Percentiles rank a stretch among this genome's conserved stretches.
Conservation (phyloP, 1,284 basidiomycete genomes). For the Porodaedalea pini region DNA sequence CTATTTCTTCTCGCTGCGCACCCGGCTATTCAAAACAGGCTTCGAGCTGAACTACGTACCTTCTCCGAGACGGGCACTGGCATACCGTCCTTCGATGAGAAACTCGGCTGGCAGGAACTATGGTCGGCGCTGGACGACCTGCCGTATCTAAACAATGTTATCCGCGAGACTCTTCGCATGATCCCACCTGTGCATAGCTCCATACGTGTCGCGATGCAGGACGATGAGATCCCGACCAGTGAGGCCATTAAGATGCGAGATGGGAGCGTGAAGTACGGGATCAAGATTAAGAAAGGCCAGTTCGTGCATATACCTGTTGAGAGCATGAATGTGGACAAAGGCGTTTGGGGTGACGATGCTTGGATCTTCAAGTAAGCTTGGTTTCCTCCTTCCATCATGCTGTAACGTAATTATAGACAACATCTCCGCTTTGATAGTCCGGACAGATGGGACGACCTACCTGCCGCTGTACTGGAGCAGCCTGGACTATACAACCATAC, state of each 20-base stretch:
- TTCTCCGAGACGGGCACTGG: slow-evolving; percentile 35
- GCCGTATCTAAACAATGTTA: slow-evolving; percentile 75
- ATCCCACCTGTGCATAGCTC: slow-evolving; percentile 80
- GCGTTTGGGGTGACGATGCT: slow-evolving; percentile 71
- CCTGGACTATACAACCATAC: slow-evolving; percentile 71
- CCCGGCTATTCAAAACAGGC: slow-evolving; percentile 56
- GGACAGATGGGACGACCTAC: slow-evolving; percentile 73
- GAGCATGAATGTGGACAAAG: slow-evolving; percentile 70
- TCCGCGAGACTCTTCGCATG: slow-evolving; percentile 68
- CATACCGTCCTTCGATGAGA: slow-evolving; percentile 41
- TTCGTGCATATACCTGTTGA: slow-evolving; percentile 75
- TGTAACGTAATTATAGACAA: neutral
- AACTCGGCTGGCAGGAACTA: slow-evolving; percentile 28
- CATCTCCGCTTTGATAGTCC: slow-evolving; percentile 43
- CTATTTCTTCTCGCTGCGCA: slow-evolving; percentile 65
- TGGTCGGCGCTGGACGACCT: slow-evolving; percentile 54
- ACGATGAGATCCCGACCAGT: slow-evolving; percentile 70
- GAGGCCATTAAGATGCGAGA: slow-evolving; percentile 57
- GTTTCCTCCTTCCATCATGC: neutral
- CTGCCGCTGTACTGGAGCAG: slow-evolving; percentile 52
- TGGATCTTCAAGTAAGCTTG: slow-evolving; percentile 67
- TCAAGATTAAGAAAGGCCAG: slow-evolving; percentile 59
- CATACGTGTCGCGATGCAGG: slow-evolving; percentile 66
- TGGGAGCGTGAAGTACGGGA: slow-evolving; percentile 41
- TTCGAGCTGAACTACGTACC: slow-evolving; percentile 57